These are phyloP conservation scores for Kazachstania africana DNA, from an alignment of 805 yeast genomes.

Conservation along the genomic window DNA sequence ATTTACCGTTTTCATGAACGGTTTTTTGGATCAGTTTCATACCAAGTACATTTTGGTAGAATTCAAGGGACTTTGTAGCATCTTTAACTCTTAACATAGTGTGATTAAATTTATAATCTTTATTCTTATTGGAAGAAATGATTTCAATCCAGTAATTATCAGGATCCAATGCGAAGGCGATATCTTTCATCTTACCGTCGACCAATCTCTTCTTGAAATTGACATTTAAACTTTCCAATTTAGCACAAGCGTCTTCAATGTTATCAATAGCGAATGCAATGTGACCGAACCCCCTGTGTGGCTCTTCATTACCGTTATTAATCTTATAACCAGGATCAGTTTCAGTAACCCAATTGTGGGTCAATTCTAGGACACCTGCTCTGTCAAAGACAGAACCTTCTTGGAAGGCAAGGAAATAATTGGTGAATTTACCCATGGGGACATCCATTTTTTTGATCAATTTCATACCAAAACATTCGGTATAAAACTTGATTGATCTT, in stretches of 20 bases:
- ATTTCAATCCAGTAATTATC: conserved; percentile 96
- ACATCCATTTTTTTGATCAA: conserved; percentile 40
- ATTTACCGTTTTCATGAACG: conserved; percentile 58
- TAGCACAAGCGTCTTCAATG: conserved; percentile 47
- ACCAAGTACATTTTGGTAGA: conserved; percentile 72
- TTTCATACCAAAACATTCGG: conserved; percentile 62
- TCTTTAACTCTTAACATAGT: conserved; percentile 90
- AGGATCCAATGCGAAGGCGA: conserved; percentile 92
- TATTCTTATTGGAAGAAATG: conserved; percentile 37
- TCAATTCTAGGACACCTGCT: conserved; percentile 68
- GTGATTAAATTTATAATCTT: conserved; percentile 52
- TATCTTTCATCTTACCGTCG: conserved; percentile 87
- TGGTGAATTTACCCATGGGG: conserved; percentile 45
- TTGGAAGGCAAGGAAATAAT: conserved; percentile 53
- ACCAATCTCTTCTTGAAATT: conserved; percentile 68
- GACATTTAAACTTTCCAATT: conserved; percentile 51
- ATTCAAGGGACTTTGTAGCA: conserved; percentile 59
- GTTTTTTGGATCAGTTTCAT: conserved; percentile 54
- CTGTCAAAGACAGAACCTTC: conserved; percentile 28
- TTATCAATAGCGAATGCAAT: conserved; percentile 80
- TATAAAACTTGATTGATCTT: conserved; percentile 61
- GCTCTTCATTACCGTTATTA: conserved; percentile 76
- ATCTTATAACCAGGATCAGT: conserved; percentile 41
- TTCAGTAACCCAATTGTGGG: conserved; percentile 71
- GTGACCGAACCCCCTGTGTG: conserved; percentile 89